Evolutionary conservation across 2,329 filamentous ascomycete species (phyloP).

Genomic region (Aspergillus pseudoglaucus): DNA sequence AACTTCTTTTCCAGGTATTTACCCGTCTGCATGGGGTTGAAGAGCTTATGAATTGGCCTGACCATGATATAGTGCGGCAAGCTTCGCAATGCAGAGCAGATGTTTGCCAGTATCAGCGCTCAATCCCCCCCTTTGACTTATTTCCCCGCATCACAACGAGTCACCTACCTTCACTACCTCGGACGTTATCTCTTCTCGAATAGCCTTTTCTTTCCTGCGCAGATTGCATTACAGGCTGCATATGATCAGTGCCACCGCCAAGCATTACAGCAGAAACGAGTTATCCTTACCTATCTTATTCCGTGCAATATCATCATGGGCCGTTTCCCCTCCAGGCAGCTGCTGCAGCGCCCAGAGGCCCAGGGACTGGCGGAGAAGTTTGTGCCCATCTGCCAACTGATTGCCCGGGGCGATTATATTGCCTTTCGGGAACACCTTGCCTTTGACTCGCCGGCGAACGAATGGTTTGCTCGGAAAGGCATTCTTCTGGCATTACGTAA

Average conservation of each 20-base stretch:
- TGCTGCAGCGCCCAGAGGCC: conserved; percentile 68
- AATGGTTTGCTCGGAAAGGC: conserved; percentile 70
- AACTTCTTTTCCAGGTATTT: conserved; percentile 71
- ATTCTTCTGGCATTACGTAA: conserved; percentile 70
- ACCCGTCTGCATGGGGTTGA: neutral
- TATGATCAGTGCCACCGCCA: conserved; percentile 66
- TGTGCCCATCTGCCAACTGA: conserved; percentile 63
- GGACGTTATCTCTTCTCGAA: conserved; percentile 84
- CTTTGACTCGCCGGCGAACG: conserved; percentile 46
- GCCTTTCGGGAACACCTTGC: conserved; percentile 65
- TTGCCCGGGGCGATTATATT: conserved; percentile 67
- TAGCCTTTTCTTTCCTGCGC: conserved; percentile 72
- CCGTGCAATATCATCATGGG: conserved; percentile 77
- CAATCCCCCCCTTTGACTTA: conserved; percentile 73
- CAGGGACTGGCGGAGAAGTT: conserved; percentile 60
- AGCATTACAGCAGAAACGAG: conserved; percentile 60
- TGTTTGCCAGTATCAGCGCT: conserved; percentile 80
- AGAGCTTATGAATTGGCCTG: neutral
- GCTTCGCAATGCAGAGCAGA: conserved; percentile 74
- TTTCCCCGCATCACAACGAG: conserved; percentile 79
- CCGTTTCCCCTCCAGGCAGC: conserved; percentile 63
- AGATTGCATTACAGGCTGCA: conserved; percentile 67
- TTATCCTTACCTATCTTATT: conserved; percentile 78
- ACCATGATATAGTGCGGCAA: conserved; percentile 58
- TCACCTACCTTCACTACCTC: conserved; percentile 91